Percentiles rank a stretch among this genome's conserved stretches.
These are phyloP conservation scores for Dioscorea alata DNA, from an alignment of 106 monocot species.

Conservation along the genomic window DNA sequence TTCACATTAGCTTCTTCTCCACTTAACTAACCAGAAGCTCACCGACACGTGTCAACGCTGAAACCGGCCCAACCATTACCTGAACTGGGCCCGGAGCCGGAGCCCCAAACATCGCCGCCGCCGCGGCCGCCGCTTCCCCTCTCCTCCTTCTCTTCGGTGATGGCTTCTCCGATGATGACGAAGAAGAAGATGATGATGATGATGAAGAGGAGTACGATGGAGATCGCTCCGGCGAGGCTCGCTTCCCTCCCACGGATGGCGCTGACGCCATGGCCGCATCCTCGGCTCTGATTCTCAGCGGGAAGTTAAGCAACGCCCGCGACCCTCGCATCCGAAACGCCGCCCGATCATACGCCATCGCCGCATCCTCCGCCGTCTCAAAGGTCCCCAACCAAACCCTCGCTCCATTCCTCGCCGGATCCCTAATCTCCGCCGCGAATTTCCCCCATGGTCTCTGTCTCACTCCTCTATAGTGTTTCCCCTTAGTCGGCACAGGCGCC, in stretches of 20 bases:
- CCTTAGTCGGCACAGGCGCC: conserved; percentile 18
- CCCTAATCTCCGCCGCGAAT: conserved; percentile 61
- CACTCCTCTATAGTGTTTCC: conserved; percentile 80
- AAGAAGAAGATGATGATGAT: not conserved
- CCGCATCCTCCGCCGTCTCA: conserved; percentile 52
- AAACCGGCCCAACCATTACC: not conserved
- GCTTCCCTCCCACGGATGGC: conserved; percentile 11
- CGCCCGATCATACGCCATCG: conserved; percentile 66
- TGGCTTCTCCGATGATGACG: not conserved
- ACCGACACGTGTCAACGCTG: conserved; percentile 16
- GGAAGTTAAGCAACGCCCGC: conserved; percentile 77
- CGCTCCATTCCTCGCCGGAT: conserved; percentile 73
- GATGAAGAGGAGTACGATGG: conserved; percentile 3
- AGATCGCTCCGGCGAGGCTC: conserved; percentile 33
- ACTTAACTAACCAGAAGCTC: conserved; percentile 29
- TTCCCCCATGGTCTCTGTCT: conserved; percentile 66
- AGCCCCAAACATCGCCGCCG: not conserved
- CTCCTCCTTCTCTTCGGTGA: conserved; percentile 37
- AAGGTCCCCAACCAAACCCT: conserved; percentile 66
- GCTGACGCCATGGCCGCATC: not conserved
- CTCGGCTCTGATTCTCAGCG: conserved; percentile 42
- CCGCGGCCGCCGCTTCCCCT: conserved; percentile 16
- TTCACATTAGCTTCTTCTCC: too few species aligned
- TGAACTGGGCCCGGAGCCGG: not conserved
- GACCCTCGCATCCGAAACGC: conserved; percentile 78